These are phyloP conservation scores for Fusarium sp. DNA, from an alignment of 2,329 filamentous ascomycete genomes.

Conservation along the genomic window DNA sequence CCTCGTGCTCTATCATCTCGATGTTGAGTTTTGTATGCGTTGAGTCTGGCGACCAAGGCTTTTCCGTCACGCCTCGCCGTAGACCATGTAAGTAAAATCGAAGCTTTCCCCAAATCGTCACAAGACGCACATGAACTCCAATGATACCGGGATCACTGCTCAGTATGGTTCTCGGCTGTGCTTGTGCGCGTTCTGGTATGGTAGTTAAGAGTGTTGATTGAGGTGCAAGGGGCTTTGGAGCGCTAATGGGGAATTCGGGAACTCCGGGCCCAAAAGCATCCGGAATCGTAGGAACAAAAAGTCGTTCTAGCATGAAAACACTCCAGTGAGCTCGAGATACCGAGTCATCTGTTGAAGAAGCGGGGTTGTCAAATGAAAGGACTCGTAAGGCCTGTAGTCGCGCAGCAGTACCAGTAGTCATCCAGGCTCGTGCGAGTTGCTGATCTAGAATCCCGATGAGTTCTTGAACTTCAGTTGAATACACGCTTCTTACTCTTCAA, in stretches of 20 bases:
- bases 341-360: not conserved
- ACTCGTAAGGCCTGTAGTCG: not conserved
- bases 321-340: not conserved
- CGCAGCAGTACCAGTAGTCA: not conserved
- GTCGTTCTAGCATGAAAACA: not conserved
- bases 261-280: not conserved
- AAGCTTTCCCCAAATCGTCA: not conserved
- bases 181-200: not conserved
- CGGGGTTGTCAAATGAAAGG: fast-evolving
- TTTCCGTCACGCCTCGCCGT: not conserved
- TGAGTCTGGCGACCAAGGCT: not conserved
- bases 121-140: not conserved
- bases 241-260: not conserved
- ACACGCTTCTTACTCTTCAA: not conserved
- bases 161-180: not conserved
- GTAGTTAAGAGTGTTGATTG: not conserved
- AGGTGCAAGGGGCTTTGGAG: not conserved
- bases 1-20: not conserved
- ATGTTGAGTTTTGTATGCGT: not conserved
- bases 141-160: not conserved
- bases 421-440: not conserved
- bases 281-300: not conserved
- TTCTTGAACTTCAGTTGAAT: fast-evolving
- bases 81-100: not conserved
- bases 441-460: not conserved